Base-by-base conservation (phyloP, 768 basidiomycete genomes). In the Gautieria morchelliformis region DNA sequence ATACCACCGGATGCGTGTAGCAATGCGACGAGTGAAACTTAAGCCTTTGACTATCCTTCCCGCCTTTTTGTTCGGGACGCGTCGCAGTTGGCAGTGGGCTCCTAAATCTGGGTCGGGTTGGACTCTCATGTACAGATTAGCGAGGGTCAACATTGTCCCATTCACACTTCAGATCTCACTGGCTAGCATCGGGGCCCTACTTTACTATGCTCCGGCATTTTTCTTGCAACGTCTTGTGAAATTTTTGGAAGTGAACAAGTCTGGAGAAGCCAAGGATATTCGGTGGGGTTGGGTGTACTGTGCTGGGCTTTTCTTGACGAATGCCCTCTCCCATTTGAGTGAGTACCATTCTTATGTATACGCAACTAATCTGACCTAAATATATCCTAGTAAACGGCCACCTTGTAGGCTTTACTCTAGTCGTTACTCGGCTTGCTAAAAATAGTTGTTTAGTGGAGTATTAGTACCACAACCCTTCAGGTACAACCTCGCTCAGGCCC, bases 211-310 rank as follows among this genome's bases (percentile, higher is more conserved):
- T 1, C 80, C 81, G 0, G 75, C 78, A 0, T 74, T 79, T 58
- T 87, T 89, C 63, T 67, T 91, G 63, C 75, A 75, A 63, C 68
- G 70, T 37, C 69, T 90, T 59, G 77, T 90, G 20, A 61, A 63
- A 37, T 89, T 87, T 67, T 70, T 92, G 24, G 86, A 91, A 63
- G 69, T 71, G 1, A 84, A 89, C 60, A 74, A 78, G 1, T 70
- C 70, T 24, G 72, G 87, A 48, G 71, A 78, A 49, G 69, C 83
- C 60, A 73, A 69, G 48, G 57, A 60, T 45, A 65, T 67, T 2
- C 73, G 77, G 5, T 89, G 87, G 87, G 89, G 89, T 7, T 89
- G 84, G 85, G 77, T 87, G 30, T 85, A 79, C 65, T 80, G 6
- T 66, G 72, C 75, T 19, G 76, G 78, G 24, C 68, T 83, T 56